phyloP scores from a whole-genome alignment of 2,329 filamentous ascomycete genomes.

The Aaosphaeria arxii region DNA sequence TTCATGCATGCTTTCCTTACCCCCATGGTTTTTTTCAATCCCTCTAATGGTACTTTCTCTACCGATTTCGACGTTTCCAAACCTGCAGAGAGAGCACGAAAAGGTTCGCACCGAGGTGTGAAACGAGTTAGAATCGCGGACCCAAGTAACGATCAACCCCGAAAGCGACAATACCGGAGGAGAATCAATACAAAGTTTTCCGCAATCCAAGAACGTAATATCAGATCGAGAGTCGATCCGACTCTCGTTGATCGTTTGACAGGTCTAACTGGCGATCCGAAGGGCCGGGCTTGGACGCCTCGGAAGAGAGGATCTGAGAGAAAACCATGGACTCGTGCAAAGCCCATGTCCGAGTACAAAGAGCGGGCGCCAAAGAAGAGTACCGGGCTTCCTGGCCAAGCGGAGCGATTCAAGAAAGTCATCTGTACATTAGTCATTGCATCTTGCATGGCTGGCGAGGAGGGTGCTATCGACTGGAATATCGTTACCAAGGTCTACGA shows the following conservation, averaged over 20 bases:
- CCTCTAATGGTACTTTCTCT: conserved; percentile 44
- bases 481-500: conserved; percentile 40
- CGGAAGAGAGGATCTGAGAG: conserved; percentile 7
- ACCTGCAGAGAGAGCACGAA: too few relatives aligned
- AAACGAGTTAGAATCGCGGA: too few relatives aligned
- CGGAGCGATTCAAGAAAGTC: conserved; percentile 28
- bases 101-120: too few relatives aligned
- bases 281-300: conserved; percentile 23
- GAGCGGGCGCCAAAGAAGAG: conserved; percentile 10
- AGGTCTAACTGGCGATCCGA: conserved; percentile 30
- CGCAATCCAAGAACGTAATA: too few relatives aligned
- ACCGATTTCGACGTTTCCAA: conserved; percentile 24
- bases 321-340: neutral
- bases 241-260: conserved; percentile 33
- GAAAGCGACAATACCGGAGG: too few relatives aligned
- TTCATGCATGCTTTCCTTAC: neutral
- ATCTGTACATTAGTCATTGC: conserved; percentile 28
- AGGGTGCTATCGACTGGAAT: conserved; percentile 39
- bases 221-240: conserved; percentile 4
- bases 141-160: too few relatives aligned
- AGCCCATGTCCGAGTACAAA: conserved; percentile 5
- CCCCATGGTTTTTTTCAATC: conserved; percentile 33
- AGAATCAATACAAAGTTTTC: too few relatives aligned
- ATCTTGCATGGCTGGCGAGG: conserved; percentile 33
- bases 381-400: conserved; percentile 10